Evolutionary conservation across 2,329 filamentous ascomycete genomes (phyloP).

Genomic region (Cadophora luteo-olivacea): DNA sequence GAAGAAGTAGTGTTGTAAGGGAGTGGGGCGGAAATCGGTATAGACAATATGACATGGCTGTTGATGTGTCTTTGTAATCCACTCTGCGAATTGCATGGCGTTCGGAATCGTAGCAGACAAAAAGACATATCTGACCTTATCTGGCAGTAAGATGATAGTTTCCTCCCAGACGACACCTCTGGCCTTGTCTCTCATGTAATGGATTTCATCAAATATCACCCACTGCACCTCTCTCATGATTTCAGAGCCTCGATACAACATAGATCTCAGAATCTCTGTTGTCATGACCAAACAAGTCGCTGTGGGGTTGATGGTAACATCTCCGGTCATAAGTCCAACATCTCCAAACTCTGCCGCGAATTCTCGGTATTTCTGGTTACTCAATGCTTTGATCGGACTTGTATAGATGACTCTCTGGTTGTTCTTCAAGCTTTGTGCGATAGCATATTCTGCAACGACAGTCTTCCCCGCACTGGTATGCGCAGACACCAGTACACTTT

Average conservation of each 20-base stretch:
- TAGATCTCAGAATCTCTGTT: constrained; percentile 97
- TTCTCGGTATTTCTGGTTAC: constrained; percentile 98
- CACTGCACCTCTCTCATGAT: constrained; percentile 99
- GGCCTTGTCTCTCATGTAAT: constrained; percentile 95
- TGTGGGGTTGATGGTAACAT: constrained; percentile 98
- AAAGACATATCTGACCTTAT: constrained; percentile 99
- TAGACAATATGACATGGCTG: constrained; percentile 99
- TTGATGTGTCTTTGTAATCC: constrained; percentile 97
- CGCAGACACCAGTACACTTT: constrained; percentile 95
- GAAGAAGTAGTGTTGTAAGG: constrained; percentile 97
- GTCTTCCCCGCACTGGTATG: constrained; percentile 99
- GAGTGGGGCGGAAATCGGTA: constrained; percentile 96
- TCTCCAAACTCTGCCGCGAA: constrained; percentile 96
- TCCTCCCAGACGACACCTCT: constrained; percentile 99
- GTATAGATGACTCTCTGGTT: constrained; percentile 99
- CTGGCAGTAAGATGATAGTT: constrained; percentile 95
- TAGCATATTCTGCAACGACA: constrained; percentile 96
- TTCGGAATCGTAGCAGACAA: constrained; percentile 98
- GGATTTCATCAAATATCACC: constrained; percentile 98
- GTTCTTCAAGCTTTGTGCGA: constrained; percentile 94
- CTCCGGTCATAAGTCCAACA: constrained; percentile 96
- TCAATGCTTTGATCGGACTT: constrained; percentile 97
- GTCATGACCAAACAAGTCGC: constrained; percentile 99
- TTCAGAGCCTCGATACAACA: constrained; percentile 97
- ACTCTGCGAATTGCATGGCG: constrained; percentile 98